A percentile compares a stretch with the other conserved stretches of the same genome.
These are phyloP conservation scores for Fusarium subglutinans DNA, from an alignment of 2,329 filamentous ascomycete genomes.

Conservation along the genomic window DNA sequence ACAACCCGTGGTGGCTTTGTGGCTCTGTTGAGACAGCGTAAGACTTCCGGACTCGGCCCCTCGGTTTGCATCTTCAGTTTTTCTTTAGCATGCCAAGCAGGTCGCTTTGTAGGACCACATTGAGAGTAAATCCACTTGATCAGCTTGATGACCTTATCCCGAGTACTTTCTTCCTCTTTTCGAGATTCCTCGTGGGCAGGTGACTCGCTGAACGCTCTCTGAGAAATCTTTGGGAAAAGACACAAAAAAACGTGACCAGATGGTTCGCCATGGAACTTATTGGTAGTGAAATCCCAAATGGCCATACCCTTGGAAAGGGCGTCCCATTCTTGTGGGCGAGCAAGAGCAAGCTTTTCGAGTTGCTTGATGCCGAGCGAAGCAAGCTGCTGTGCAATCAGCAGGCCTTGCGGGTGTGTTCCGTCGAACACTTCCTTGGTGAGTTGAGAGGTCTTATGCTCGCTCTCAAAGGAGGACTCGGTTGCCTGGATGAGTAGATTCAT, in stretches of 20 bases:
- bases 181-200: not conserved
- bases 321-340: conserved; percentile 37
- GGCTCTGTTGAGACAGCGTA: not conserved
- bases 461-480: not conserved
- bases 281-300: conserved; percentile 41
- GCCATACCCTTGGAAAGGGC: conserved; percentile 38
- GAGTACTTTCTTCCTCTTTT: not conserved
- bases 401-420: conserved; percentile 16
- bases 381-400: conserved; percentile 18
- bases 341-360: conserved; percentile 34
- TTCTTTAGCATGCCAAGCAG: not conserved
- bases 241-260: conserved; percentile 40
- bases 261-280: conserved; percentile 22
- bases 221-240: conserved; percentile 39
- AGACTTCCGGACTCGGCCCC: not conserved
- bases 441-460: too few species aligned
- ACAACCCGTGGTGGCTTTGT: not conserved
- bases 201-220: not conserved
- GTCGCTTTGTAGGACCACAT: not conserved
- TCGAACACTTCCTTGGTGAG: not conserved
- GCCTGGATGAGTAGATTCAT: not conserved
- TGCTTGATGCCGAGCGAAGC: conserved; percentile 37
- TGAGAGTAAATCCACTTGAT: not conserved
- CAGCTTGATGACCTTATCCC: not conserved
- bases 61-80: not conserved